These are phyloP conservation scores for Penicillium lagena DNA, from an alignment of 495 filamentous ascomycete species.

Conservation along the genomic window DNA sequence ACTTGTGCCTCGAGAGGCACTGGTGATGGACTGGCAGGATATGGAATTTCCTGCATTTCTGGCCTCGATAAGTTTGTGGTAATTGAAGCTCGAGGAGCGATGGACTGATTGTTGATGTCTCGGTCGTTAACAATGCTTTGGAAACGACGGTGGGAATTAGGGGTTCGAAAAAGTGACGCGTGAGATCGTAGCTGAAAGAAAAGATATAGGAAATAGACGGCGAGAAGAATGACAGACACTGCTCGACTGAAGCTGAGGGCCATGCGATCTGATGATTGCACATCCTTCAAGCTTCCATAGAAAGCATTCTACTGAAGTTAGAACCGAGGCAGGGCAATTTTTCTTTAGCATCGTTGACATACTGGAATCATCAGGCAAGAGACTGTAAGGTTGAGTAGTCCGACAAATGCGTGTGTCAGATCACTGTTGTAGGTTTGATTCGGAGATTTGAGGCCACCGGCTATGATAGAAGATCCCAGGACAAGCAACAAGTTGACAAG, in stretches of 20 bases:
- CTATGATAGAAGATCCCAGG: constrained; percentile 18
- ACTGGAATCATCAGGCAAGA: constrained; percentile 19
- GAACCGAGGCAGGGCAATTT: not conserved
- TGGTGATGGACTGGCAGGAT: no score
- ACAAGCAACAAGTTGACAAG: constrained; percentile 2
- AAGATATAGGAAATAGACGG: constrained; percentile 67
- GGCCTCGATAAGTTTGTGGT: no score
- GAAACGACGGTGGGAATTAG: no score
- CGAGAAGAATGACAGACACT: constrained; percentile 45
- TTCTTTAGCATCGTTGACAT: not conserved
- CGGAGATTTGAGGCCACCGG: not conserved
- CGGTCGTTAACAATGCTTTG: constrained; percentile 4
- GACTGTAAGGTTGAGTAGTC: constrained; percentile 16
- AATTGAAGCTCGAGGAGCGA: constrained; percentile 8
- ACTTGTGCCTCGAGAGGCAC: no score
- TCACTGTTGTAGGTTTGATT: constrained; percentile 14
- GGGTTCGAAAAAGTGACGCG: constrained; percentile 7
- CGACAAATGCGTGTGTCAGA: constrained; percentile 12
- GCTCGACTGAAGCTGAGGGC: constrained; percentile 24
- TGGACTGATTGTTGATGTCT: constrained; percentile 7
- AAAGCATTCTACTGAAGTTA: constrained; percentile 10
- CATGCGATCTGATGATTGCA: constrained; percentile 29
- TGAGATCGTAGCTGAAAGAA: constrained; percentile 40
- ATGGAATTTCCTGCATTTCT: no score
- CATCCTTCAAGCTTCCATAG: constrained; percentile 9